Percentiles rank a stretch among this genome's conserved stretches.
Evolutionary conservation across 495 filamentous ascomycete genomes (phyloP).

Genomic region (Neurospora sp.): DNA sequence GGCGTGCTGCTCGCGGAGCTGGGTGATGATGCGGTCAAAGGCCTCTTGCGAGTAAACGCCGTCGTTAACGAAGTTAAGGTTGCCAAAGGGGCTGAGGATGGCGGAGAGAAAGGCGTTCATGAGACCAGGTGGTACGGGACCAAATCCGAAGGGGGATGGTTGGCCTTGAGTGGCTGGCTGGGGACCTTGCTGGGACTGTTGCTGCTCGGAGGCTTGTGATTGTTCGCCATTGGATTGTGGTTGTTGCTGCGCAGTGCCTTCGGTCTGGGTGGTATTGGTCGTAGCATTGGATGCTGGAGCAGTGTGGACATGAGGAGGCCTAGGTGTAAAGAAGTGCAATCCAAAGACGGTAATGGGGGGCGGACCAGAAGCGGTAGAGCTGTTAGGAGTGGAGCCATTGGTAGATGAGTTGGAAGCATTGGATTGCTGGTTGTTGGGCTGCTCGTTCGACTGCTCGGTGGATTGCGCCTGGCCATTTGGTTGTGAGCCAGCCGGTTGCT

Average conservation of each 20-base stretch:
- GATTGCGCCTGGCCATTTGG: background rate
- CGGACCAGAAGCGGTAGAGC: background rate
- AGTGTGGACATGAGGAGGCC: background rate
- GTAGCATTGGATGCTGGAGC: background rate
- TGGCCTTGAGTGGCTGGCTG: slow-evolving; percentile 1
- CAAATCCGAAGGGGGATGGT: background rate
- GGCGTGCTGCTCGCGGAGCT: slow-evolving; percentile 69
- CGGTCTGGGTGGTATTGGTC: background rate
- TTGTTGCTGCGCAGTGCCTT: background rate
- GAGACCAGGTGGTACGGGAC: background rate
- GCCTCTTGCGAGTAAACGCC: slow-evolving; percentile 83
- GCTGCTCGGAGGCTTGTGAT: background rate
- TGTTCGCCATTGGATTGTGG: background rate
- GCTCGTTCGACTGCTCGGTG: background rate
- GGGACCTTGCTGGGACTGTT: background rate
- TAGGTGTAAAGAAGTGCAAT: slow-evolving; percentile 6
- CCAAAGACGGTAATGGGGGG: slow-evolving; percentile 1
- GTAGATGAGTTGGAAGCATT: background rate
- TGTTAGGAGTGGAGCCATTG: background rate
- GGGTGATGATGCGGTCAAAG: slow-evolving; percentile 73
- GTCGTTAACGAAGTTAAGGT: slow-evolving; percentile 70
- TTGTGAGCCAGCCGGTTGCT: background rate
- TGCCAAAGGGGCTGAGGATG: slow-evolving; percentile 56
- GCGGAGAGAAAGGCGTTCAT: slow-evolving; percentile 25
- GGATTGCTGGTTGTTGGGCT: background rate